Evolutionary conservation across 1,284 basidiomycete genomes (phyloP), one percentile per base, ranked within the genome.

Genomic region (Leccinum angustisporum): DNA sequence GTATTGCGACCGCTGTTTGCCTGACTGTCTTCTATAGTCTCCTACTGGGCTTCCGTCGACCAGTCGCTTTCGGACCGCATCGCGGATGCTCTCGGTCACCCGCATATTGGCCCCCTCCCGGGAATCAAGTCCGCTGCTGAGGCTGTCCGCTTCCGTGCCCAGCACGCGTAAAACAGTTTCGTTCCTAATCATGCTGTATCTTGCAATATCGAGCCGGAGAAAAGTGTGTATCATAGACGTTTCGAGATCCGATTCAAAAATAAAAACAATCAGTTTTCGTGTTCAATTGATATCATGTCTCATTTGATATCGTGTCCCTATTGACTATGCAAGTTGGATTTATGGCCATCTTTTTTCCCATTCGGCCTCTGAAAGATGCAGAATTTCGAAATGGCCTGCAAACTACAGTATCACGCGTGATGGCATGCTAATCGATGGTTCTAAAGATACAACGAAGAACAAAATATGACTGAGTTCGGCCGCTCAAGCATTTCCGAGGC

Each of bases 391-490:
- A 18, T 18, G 10, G 40, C n/a, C n/a, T 18, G n/a, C 40, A 14
- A 36, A 36, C 14, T 36, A 43, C n/a, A n/a, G 40, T 43, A 10
- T 6, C 40, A 11, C 18, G 18, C 5, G 43, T 18, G 18, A 6
- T 46, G 5, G 13, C n/a, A 46, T 38, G 8, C 36, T 21, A 48
- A 13, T 30, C 27, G n/a, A 50, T 21, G 34, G 9, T 18, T 27
- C 57, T 74, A 13, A 5, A 70, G 69, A 59, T 93, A 93, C 76
- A 94, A 75, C 18, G 92, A 94, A 38, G 93, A 94, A 73, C 92
- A 95, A 79, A 97, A 97, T 36, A 97, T 96, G 64, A 97, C 94
- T 1, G 93, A 95, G 73, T 94, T 95, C 1, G 91, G 93, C 38
- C 95, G 82, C 74, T 95, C 95, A 30, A 97, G 86, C 87, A 95